Evolutionary conservation across 108 stramenopile species (phyloP).

Genomic region (Nitzschia sp.): DNA sequence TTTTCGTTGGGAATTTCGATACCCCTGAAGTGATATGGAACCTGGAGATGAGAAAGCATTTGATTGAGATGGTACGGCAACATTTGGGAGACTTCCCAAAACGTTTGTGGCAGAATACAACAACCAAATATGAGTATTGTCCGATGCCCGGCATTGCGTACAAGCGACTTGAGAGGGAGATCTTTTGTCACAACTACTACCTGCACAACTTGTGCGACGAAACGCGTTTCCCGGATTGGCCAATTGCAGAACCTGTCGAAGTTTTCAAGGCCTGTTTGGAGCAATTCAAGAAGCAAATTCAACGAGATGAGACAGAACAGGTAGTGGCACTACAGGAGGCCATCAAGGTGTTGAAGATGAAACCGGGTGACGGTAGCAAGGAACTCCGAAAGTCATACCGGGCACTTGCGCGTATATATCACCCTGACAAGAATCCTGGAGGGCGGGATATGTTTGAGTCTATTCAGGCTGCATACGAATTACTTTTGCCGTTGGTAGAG

Average conservation of each 20-base stretch:
- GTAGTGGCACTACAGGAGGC: slow-evolving; percentile 57
- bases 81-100: slow-evolving; percentile 85
- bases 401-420: slow-evolving; percentile 64
- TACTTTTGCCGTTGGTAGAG: slow-evolving; percentile 60
- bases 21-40: slow-evolving; percentile 88
- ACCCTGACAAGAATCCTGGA: slow-evolving; percentile 77
- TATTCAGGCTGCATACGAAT: slow-evolving; percentile 73
- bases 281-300: slow-evolving; percentile 61
- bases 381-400: slow-evolving; percentile 66
- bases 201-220: slow-evolving; percentile 77
- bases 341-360: slow-evolving; percentile 44
- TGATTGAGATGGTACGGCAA: slow-evolving; percentile 74
- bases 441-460: slow-evolving; percentile 80
- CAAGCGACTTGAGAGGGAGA: slow-evolving; percentile 64
- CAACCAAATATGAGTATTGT: slow-evolving; percentile 70
- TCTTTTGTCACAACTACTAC: slow-evolving; percentile 85
- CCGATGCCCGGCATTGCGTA: slow-evolving; percentile 74
- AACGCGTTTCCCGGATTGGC: slow-evolving; percentile 71
- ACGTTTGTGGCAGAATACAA: slow-evolving; percentile 67
- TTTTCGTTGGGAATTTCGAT: slow-evolving; percentile 67
- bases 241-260: slow-evolving; percentile 73
- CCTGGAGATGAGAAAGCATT: slow-evolving; percentile 67
- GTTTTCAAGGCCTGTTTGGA: slow-evolving; percentile 68
- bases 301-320: slow-evolving; percentile 46
- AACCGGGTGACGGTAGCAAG: slow-evolving; percentile 45